These are phyloP conservation scores for Podaxis sp. DNA, from an alignment of 768 basidiomycete species.

Conservation along the genomic window DNA sequence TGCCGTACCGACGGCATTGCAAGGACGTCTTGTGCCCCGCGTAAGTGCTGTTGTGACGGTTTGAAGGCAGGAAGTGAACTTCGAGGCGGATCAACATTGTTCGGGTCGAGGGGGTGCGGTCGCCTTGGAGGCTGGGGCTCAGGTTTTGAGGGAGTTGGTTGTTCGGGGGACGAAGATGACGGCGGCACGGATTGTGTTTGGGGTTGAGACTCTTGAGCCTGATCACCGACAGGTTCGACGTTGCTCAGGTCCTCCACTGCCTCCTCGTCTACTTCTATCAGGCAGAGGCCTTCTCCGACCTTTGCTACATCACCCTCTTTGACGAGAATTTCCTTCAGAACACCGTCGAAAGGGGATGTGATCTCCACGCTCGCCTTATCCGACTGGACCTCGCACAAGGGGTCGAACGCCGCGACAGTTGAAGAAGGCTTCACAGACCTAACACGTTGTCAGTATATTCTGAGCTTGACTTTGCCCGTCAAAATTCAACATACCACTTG, in stretches of 20 bases:
- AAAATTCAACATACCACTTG: slow-evolving; percentile 59
- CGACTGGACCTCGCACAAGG: slow-evolving; percentile 82
- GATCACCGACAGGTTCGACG: neutral
- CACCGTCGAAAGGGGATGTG: slow-evolving; percentile 81
- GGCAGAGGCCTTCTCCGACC: slow-evolving; percentile 75
- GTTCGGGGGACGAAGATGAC: slow-evolving; percentile 14
- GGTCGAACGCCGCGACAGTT: slow-evolving; percentile 62
- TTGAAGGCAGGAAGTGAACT: slow-evolving; percentile 16
- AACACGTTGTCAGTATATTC: neutral
- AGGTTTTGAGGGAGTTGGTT: slow-evolving; percentile 12
- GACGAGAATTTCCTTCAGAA: slow-evolving; percentile 70
- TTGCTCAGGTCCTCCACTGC: slow-evolving; percentile 22
- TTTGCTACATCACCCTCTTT: slow-evolving; percentile 83
- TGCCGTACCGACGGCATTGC: slow-evolving; percentile 80
- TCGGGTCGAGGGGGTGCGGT: slow-evolving; percentile 66
- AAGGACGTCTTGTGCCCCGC: slow-evolving; percentile 40
- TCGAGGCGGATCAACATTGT: neutral
- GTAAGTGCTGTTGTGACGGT: slow-evolving; percentile 8
- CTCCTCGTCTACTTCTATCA: slow-evolving; percentile 80
- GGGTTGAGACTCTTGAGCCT: slow-evolving; percentile 7
- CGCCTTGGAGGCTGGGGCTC: slow-evolving; percentile 16
- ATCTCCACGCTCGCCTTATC: slow-evolving; percentile 93
- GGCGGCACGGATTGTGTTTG: slow-evolving; percentile 5
- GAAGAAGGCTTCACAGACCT: slow-evolving; percentile 65
- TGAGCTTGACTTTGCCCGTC: too few relatives aligned